phyloP scores from a whole-genome alignment of 1,284 basidiomycete genomes.

The Melampsora americana region DNA sequence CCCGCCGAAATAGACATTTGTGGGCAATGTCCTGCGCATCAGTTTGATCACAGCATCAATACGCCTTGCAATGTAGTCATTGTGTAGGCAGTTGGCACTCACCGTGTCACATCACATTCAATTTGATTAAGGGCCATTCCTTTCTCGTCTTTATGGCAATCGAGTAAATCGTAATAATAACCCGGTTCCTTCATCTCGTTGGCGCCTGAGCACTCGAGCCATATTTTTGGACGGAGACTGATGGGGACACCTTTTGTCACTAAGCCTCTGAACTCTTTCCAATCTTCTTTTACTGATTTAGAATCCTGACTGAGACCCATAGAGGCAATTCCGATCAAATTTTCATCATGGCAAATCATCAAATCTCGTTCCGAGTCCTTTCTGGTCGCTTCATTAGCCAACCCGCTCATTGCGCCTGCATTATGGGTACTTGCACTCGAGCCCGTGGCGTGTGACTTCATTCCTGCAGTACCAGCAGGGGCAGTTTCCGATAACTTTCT shows the following conservation, averaged over 20 bases:
- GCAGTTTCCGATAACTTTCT: not conserved
- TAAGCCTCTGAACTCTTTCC: conserved; percentile 72
- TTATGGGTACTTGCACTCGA: not conserved
- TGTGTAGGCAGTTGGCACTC: not conserved
- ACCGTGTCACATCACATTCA: conserved; percentile 75
- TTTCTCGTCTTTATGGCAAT: conserved; percentile 60
- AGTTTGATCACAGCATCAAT: too few relatives aligned
- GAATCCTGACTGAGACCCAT: conserved; percentile 63
- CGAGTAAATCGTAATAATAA: conserved; percentile 77
- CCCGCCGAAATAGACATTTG: conserved; percentile 94
- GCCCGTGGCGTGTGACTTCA: not conserved
- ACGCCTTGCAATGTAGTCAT: not conserved
- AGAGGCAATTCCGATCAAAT: conserved; percentile 79
- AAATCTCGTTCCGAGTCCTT: not conserved
- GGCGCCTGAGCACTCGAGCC: conserved; percentile 87
- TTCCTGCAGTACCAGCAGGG: not conserved
- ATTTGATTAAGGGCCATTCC: conserved; percentile 68
- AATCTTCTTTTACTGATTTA: conserved; percentile 64
- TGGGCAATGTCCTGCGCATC: conserved; percentile 72
- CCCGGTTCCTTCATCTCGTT: conserved; percentile 89
- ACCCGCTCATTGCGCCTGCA: too few relatives aligned
- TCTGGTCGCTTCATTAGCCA: not conserved
- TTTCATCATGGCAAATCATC: conserved; percentile 44
- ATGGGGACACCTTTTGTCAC: conserved; percentile 82
- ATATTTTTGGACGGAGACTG: conserved; percentile 70